Percentiles rank a stretch among this genome's conserved stretches.
phyloP scores from a whole-genome alignment of 176 grass and related monocot genomes.

The Rhynchospora tenuis region DNA sequence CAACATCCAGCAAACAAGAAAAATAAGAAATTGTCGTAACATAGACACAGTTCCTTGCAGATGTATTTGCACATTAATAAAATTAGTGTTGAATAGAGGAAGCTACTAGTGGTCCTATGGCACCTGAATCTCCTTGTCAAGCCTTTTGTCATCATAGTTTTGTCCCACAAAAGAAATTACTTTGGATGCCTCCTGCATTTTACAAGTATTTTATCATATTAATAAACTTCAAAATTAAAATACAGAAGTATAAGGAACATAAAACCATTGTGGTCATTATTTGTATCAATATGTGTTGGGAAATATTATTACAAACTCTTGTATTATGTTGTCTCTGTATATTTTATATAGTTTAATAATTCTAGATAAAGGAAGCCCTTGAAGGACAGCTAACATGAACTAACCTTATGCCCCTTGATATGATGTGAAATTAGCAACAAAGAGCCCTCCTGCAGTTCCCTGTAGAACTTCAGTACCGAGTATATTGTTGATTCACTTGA shows the following conservation, averaged over 20 bases:
- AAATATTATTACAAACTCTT: neutral
- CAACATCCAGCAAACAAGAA: neutral
- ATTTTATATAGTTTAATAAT: neutral
- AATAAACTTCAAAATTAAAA: neutral
- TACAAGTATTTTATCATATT: neutral
- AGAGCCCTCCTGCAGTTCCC: conserved; percentile 10
- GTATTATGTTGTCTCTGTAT: neutral
- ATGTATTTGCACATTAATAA: neutral
- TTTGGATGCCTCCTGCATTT: conserved; percentile 12
- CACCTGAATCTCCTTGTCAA: conserved; percentile 13
- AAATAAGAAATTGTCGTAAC: neutral
- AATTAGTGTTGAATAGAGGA: neutral
- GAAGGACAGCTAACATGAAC: neutral
- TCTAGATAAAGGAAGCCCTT: neutral
- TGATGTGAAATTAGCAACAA: conserved; percentile 19
- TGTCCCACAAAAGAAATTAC: neutral
- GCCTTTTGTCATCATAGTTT: neutral
- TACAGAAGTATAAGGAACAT: neutral
- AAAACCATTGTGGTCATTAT: neutral
- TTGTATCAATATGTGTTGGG: neutral
- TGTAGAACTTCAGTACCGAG: conserved; percentile 2
- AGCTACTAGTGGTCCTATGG: neutral
- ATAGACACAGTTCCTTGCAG: neutral
- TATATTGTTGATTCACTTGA: neutral
- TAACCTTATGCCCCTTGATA: conserved; percentile 20